Evolutionary conservation across 306 rosid species (phyloP), one percentile per base, ranked within the genome.

Genomic region (Vigna nakashimae): DNA sequence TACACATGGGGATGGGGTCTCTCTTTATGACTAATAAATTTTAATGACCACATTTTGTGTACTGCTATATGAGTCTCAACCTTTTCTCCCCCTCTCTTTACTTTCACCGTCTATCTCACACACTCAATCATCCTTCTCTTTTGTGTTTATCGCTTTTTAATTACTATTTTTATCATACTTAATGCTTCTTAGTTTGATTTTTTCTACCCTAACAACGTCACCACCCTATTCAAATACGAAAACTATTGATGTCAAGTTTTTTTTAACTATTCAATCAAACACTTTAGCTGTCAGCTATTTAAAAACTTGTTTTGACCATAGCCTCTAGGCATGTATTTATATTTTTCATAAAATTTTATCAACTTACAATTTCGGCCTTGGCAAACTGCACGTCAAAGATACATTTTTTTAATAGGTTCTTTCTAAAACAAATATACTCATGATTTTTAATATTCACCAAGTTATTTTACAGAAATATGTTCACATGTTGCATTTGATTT

Each of bases 1-100:
- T 38, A 64, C 71, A 66, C 53, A 66, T 66, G 71, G 71, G 71
- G 11, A 66, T 66, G 71, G 76, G 51, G 65, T 36, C 76, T 71
- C 50, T 52, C 76, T 71, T 71, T 17, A 71, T 40, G 65, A 22
- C 4, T 53, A 53, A 34, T 17, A 34, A 71, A 52, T 40, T 53
- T 18, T 17, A 10, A 71, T 71, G 65, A 40, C 51, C 76, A 42
- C 53, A 40, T 66, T 66, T 66, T 66, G 36, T 22, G 53, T 12
- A 11, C 36, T 42, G 36, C 52, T 66, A 4, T 18, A 36, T 10
- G 28, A 15, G 24, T 0, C 7, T 42, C 46, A 6, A 5, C 42
- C 16, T 14, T 59, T 65, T 18, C 9, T 18, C 12, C 40, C 51
- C 49, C 45, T 4, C 49, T 68, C 6, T 68, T 28, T 49, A 15